phyloP scores from a whole-genome alignment of 805 yeast genomes.

The Candida taoyuanica region DNA sequence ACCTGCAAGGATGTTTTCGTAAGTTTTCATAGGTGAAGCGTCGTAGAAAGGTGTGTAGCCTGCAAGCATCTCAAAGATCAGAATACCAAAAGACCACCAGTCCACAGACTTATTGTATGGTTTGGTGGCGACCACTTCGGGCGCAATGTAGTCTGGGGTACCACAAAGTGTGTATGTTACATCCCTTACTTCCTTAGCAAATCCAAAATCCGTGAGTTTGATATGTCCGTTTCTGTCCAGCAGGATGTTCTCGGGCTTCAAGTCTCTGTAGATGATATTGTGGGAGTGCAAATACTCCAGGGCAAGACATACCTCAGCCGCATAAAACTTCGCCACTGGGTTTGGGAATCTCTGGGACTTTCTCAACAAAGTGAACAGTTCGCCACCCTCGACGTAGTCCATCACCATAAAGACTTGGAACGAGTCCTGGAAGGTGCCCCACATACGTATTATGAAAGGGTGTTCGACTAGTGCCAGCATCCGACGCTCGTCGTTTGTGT shows the following conservation, averaged over 20 bases:
- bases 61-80: constrained; percentile 90
- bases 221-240: constrained; percentile 88
- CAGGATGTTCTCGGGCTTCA: constrained; percentile 89
- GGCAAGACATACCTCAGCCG: constrained; percentile 84
- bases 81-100: constrained; percentile 96
- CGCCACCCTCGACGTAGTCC: constrained; percentile 98
- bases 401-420: constrained; percentile 85
- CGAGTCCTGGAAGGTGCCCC: constrained; percentile 96
- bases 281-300: constrained; percentile 82
- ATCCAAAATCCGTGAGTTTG: constrained; percentile 90
- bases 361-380: constrained; percentile 76
- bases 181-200: constrained; percentile 88
- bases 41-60: constrained; percentile 96
- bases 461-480: constrained; percentile 84
- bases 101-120: constrained; percentile 94
- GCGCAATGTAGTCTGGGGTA: constrained; percentile 95
- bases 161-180: constrained; percentile 94
- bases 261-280: constrained; percentile 84
- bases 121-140: constrained; percentile 89
- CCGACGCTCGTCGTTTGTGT: constrained; percentile 90
- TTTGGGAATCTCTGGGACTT: constrained; percentile 90
- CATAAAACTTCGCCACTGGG: constrained; percentile 94
- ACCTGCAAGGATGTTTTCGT: constrained; percentile 83
- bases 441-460: constrained; percentile 87
- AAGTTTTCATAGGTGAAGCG: constrained; percentile 88